A percentile compares a stretch with the other conserved stretches of the same genome.
Evolutionary conservation across 805 yeast species (phyloP).

Genomic region (Barnettozyma pratensis): DNA sequence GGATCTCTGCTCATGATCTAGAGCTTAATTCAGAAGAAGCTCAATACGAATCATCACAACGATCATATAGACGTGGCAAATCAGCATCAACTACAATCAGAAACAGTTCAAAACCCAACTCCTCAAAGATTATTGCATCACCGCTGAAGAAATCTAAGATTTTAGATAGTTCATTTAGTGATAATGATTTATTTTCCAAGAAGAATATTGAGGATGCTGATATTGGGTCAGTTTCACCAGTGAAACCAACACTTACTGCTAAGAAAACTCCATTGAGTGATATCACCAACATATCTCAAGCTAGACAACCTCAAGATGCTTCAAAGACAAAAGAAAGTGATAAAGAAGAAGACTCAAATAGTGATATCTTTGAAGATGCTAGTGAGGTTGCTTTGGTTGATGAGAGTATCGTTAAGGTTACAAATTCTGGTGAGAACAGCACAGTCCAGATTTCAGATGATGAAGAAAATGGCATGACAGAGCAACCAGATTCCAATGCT

Average conservation of each 20-base stretch:
- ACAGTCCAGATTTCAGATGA: neutral
- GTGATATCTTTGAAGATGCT: neutral
- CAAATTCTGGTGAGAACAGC: neutral
- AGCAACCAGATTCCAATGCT: no score
- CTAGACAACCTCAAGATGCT: neutral
- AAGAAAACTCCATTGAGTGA: neutral
- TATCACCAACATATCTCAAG: slow-evolving; percentile 3
- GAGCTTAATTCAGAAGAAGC: slow-evolving; percentile 18
- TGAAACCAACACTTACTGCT: neutral
- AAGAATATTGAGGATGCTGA: slow-evolving; percentile 10
- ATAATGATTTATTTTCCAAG: slow-evolving; percentile 16
- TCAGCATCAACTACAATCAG: slow-evolving; percentile 1
- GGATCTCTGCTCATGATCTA: slow-evolving; percentile 17
- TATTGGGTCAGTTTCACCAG: neutral
- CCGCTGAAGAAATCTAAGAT: slow-evolving; percentile 14
- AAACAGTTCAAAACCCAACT: slow-evolving; percentile 1
- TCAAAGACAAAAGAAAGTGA: neutral
- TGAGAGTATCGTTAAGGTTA: neutral
- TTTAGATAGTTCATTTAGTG: slow-evolving; percentile 21
- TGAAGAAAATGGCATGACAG: neutral
- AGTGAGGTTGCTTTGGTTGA: neutral
- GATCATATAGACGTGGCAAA: neutral
- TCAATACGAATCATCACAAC: slow-evolving; percentile 12
- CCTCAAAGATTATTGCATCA: slow-evolving; percentile 1
- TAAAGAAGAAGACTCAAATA: neutral